A percentile compares a stretch with the other conserved stretches of the same genome.
Evolutionary conservation across 306 rosid species (phyloP).

Genomic region (Senna tora): DNA sequence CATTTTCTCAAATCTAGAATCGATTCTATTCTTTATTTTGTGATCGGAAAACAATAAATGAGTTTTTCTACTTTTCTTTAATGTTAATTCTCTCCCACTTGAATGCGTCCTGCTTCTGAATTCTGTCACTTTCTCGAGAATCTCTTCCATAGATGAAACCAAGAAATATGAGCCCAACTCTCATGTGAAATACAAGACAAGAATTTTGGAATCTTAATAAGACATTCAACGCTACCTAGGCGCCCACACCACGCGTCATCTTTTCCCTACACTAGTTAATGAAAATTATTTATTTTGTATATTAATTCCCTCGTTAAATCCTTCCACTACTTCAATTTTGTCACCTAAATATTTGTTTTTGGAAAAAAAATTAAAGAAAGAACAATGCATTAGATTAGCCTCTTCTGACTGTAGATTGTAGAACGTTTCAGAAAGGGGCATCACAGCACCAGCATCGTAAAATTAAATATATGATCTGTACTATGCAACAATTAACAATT

Average conservation of each 20-base stretch:
- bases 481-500: no score
- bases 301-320: slow-evolving; percentile 14
- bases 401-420: no score
- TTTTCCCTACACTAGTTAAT: slow-evolving; percentile 27
- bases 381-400: no score
- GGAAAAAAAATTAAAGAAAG: neutral
- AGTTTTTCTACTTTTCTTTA: neutral
- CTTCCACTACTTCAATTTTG: neutral
- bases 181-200: slow-evolving; percentile 25
- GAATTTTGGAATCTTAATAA: slow-evolving; percentile 13
- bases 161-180: slow-evolving; percentile 33
- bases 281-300: neutral
- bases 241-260: slow-evolving; percentile 48
- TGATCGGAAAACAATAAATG: neutral
- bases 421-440: neutral
- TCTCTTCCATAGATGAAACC: neutral
- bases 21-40: neutral
- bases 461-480: no score
- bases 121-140: slow-evolving; percentile 36
- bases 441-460: no score
- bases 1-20: neutral
- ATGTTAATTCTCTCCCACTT: neutral
- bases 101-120: neutral
- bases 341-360: neutral
- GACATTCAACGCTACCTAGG: neutral